Percentiles rank a stretch among this genome's conserved stretches.
Conservation (phyloP, 78 protist species). For the Tieghemostelium lacteum region DNA sequence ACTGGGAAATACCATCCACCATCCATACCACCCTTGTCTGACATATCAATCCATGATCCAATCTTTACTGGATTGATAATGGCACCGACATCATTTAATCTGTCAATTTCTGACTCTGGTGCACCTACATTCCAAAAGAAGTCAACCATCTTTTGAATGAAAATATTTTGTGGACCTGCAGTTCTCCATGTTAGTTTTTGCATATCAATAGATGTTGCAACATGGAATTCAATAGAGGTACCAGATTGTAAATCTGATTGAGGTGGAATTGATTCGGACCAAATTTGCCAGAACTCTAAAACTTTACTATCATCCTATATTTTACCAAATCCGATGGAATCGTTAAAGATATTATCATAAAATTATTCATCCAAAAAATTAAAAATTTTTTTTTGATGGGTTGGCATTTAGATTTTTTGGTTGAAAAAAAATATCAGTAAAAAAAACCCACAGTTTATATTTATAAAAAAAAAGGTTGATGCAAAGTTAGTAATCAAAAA, state of each 20-base stretch:
- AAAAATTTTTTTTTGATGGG: too few species aligned
- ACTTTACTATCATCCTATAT: slow-evolving; percentile 63
- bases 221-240: slow-evolving; percentile 77
- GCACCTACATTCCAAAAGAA: slow-evolving; percentile 91
- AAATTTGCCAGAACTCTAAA: slow-evolving; percentile 79
- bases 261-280: slow-evolving; percentile 83
- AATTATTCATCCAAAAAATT: too few species aligned
- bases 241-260: slow-evolving; percentile 79
- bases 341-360: too few species aligned
- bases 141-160: slow-evolving; percentile 89
- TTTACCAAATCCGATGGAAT: too few species aligned
- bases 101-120: slow-evolving; percentile 85
- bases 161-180: slow-evolving; percentile 84
- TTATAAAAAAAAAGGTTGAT: background rate
- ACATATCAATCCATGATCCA: slow-evolving; percentile 89
- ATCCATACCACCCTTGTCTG: slow-evolving; percentile 87
- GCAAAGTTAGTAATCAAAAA: background rate
- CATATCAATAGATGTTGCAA: slow-evolving; percentile 87
- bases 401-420: too few species aligned
- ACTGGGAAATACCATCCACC: slow-evolving; percentile 92
- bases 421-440: background rate
- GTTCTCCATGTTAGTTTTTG: slow-evolving; percentile 87
- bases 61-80: slow-evolving; percentile 86
- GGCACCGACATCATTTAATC: slow-evolving; percentile 87
- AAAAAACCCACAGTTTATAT: too few species aligned